A percentile compares a stretch with the other conserved stretches of the same genome.
Conservation (phyloP, 441 rosid species). For the Populus hybrid region DNA sequence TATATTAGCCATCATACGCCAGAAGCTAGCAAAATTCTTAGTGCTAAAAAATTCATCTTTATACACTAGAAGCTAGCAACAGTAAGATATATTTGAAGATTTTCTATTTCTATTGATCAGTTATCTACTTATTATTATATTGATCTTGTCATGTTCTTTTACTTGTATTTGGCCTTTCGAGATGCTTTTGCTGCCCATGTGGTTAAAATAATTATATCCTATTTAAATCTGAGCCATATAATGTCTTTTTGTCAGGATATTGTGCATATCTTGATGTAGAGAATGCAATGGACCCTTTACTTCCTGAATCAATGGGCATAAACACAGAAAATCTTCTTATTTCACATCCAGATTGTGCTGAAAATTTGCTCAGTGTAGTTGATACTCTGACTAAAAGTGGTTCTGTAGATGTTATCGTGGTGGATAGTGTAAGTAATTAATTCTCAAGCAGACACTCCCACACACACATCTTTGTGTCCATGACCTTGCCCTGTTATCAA, state of each 20-base stretch:
- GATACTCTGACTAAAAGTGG: slow-evolving; percentile 66
- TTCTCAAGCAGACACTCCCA: not conserved
- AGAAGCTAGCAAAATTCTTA: not conserved
- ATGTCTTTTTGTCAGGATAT: slow-evolving; percentile 48
- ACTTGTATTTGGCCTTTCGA: not conserved
- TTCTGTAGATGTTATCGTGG: slow-evolving; percentile 3
- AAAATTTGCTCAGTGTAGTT: slow-evolving; percentile 72
- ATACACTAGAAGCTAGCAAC: not conserved
- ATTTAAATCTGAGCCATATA: not conserved
- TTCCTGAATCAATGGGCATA: slow-evolving; percentile 81
- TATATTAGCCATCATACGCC: not conserved
- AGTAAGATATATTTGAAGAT: not conserved
- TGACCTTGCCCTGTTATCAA: not conserved
- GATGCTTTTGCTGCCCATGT: not conserved
- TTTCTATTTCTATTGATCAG: not conserved
- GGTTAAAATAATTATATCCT: slow-evolving; percentile 7
- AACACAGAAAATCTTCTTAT: slow-evolving; percentile 76
- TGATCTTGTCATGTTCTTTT: not conserved
- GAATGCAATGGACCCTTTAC: slow-evolving; percentile 74
- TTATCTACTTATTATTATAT: not conserved
- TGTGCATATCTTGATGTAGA: slow-evolving; percentile 95
- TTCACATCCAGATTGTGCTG: slow-evolving; percentile 81
- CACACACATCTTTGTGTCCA: not conserved
- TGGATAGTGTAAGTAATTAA: slow-evolving; percentile 48
- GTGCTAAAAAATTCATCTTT: not conserved